A percentile compares a stretch with the other conserved stretches of the same genome.
Conservation (phyloP, 169 alveolate species). For the Cryptosporidium xiaoi region DNA sequence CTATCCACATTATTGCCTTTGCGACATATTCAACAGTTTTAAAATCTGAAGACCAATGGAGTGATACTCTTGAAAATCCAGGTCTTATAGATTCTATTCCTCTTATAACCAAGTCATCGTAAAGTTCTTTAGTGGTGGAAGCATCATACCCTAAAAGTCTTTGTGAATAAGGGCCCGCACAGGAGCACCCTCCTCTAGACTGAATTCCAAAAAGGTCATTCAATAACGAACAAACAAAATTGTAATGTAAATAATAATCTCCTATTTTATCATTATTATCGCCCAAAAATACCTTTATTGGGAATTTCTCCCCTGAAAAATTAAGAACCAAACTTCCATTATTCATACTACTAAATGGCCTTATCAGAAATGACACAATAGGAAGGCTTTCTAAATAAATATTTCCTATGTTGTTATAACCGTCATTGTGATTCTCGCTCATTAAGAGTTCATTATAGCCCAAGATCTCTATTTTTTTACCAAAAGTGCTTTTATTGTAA, state of each 20-base stretch:
- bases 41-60: constrained; percentile 87
- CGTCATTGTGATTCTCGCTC: neutral
- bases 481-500: constrained; percentile 14
- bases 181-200: constrained; percentile 93
- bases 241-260: constrained; percentile 85
- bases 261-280: constrained; percentile 12
- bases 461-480: constrained; percentile 50
- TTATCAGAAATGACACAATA: constrained; percentile 74
- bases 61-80: constrained; percentile 91
- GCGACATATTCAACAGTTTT: constrained; percentile 81
- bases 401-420: constrained; percentile 1
- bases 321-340: neutral
- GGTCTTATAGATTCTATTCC: constrained; percentile 91
- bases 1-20: constrained; percentile 87
- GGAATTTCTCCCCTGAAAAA: neutral
- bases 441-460: constrained; percentile 45
- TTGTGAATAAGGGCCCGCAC: constrained; percentile 94
- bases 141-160: constrained; percentile 84
- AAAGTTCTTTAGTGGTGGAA: constrained; percentile 79
- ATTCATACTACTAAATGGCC: constrained; percentile 37
- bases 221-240: constrained; percentile 89
- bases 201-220: constrained; percentile 94
- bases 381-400: constrained; percentile 44
- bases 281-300: neutral
- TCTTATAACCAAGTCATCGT: constrained; percentile 81